Percentiles rank a stretch among this genome's conserved stretches.
phyloP scores from a whole-genome alignment of 306 rosid genomes.

The Glycine soja region DNA sequence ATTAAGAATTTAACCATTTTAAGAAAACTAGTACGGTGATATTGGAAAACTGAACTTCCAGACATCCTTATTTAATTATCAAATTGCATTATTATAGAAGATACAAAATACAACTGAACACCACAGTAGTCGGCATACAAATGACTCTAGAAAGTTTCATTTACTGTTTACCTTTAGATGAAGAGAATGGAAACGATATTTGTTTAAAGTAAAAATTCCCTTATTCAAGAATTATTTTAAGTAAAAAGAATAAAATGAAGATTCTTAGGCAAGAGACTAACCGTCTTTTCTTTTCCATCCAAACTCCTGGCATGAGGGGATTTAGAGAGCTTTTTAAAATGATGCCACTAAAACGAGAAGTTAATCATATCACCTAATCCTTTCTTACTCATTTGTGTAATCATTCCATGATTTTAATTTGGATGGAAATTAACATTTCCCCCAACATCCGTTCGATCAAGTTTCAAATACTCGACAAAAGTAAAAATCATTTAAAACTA shows the following conservation, averaged over 20 bases:
- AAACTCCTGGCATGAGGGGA: neutral
- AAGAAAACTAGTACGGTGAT: neutral
- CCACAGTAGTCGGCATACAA: neutral
- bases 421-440: too few species aligned
- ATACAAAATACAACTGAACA: neutral
- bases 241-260: neutral
- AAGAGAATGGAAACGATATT: neutral
- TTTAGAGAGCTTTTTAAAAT: too few species aligned
- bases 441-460: too few species aligned
- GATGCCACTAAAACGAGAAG: too few species aligned
- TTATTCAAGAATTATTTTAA: too few species aligned
- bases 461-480: neutral
- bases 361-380: too few species aligned
- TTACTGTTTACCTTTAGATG: neutral
- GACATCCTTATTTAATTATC: conserved; percentile 17
- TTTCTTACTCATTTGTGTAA: too few species aligned
- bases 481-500: neutral
- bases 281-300: neutral
- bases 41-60: neutral
- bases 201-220: neutral
- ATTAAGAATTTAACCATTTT: neutral
- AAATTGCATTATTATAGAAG: neutral
- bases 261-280: neutral
- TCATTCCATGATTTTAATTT: too few species aligned
- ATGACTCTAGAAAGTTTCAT: neutral